phyloP scores from a whole-genome alignment of 305 asterid species.

The Rubia balearica region DNA sequence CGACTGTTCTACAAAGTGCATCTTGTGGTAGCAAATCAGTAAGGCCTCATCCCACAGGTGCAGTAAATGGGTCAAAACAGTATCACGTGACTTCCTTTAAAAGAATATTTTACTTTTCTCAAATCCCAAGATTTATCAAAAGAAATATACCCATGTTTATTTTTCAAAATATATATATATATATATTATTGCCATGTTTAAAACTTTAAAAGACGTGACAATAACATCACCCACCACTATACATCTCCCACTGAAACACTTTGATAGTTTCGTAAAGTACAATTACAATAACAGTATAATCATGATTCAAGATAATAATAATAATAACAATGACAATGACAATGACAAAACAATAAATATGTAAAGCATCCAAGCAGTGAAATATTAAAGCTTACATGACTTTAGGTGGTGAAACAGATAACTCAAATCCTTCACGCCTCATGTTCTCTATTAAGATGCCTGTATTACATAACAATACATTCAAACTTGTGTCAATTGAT shows the following conservation, averaged over 20 bases:
- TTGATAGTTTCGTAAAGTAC: background rate
- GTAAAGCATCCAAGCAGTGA: background rate
- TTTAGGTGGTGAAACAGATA: constrained; percentile 97
- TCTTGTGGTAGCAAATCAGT: background rate
- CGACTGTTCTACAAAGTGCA: background rate
- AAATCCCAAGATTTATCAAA: background rate
- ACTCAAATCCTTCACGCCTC: constrained; percentile 99
- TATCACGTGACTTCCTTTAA: background rate
- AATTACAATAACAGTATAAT: background rate
- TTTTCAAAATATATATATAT: no score
- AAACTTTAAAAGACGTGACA: background rate
- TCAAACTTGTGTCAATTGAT: background rate
- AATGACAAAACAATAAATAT: background rate
- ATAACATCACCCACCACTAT: background rate
- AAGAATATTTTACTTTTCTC: background rate
- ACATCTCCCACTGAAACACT: background rate
- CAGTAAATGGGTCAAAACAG: background rate
- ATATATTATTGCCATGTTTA: background rate
- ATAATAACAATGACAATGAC: background rate
- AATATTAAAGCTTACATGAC: constrained; percentile 72
- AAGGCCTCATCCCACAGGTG: background rate
- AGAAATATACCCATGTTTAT: background rate
- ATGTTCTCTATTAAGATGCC: constrained; percentile 97
- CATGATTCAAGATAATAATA: background rate
- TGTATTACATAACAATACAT: constrained; percentile 20